These are phyloP conservation scores for Nicotiana benthamiana DNA, from an alignment of 257 asterid genomes.

Conservation along the genomic window DNA sequence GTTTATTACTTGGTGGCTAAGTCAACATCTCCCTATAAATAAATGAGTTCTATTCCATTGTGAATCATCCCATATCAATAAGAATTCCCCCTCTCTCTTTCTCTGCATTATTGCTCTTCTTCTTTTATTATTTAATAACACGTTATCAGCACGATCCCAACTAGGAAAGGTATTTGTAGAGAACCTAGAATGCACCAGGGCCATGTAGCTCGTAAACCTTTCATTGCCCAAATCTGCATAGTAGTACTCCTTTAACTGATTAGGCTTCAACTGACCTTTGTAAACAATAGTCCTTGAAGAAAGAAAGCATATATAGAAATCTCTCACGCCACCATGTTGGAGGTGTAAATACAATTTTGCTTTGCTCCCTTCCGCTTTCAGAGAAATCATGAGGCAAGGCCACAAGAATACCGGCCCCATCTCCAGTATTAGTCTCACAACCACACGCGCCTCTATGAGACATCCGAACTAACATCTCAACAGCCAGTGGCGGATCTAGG, in stretches of 20 bases:
- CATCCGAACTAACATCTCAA: constrained; percentile 79
- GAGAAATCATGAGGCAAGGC: constrained; percentile 84
- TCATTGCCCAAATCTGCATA: constrained; percentile 97
- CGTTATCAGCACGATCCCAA: constrained; percentile 99
- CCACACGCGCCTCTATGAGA: constrained; percentile 99
- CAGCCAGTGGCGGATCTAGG: no score
- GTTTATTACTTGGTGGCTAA: no score
- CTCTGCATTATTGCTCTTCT: no score
- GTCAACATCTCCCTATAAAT: no score
- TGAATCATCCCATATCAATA: no score
- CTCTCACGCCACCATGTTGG: constrained; percentile 79
- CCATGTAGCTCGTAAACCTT: constrained; percentile 99
- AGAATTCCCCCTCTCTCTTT: no score
- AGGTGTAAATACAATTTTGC: no score
- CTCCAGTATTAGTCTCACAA: constrained; percentile 97
- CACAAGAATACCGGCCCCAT: constrained; percentile 99
- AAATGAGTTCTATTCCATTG: no score
- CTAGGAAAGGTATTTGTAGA: constrained; percentile 98
- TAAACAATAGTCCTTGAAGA: no score
- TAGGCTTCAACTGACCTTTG: constrained; percentile 96
- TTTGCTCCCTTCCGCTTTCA: no score
- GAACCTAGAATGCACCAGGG: constrained; percentile 99
- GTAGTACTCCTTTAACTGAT: constrained; percentile 83
- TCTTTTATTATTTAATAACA: no score
- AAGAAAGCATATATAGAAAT: constrained; percentile 92